phyloP scores from a whole-genome alignment of 805 yeast genomes.

The Komagataella ulmi region DNA sequence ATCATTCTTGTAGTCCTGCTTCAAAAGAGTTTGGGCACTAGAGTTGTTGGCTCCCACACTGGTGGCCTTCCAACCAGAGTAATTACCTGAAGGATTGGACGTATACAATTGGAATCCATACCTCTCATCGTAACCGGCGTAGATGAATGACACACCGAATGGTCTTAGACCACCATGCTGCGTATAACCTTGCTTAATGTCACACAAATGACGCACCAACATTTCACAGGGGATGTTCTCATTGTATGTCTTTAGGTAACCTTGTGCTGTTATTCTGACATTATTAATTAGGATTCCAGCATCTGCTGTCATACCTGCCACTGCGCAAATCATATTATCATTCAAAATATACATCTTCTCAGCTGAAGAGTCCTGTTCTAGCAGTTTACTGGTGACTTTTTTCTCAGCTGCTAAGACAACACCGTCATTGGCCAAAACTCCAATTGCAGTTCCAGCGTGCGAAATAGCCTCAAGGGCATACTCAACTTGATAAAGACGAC shows the following conservation, averaged over 20 bases:
- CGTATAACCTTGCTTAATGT: conserved; percentile 93
- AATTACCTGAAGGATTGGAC: conserved; percentile 95
- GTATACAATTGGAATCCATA: conserved; percentile 88
- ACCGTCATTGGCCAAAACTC: conserved; percentile 68
- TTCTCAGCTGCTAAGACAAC: conserved; percentile 95
- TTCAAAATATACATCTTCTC: conserved; percentile 84
- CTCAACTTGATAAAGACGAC: conserved; percentile 93
- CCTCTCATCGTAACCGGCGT: conserved; percentile 89
- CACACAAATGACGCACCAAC: conserved; percentile 79
- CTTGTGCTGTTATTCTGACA: conserved; percentile 79
- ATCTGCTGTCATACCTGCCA: conserved; percentile 97
- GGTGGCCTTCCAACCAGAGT: conserved; percentile 97
- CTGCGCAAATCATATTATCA: conserved; percentile 81
- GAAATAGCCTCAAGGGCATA: conserved; percentile 89
- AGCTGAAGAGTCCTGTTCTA: conserved; percentile 87
- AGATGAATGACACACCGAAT: conserved; percentile 91
- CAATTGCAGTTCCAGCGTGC: conserved; percentile 75
- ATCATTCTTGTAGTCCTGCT: conserved; percentile 89
- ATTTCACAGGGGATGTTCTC: conserved; percentile 92
- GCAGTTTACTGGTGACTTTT: conserved; percentile 82
- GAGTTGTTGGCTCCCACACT: conserved; percentile 93
- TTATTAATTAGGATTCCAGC: conserved; percentile 82
- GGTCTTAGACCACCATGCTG: conserved; percentile 99
- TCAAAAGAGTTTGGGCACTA: conserved; percentile 89
- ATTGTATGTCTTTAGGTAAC: conserved; percentile 71